Evolutionary conservation across 306 rosid species (phyloP).

Genomic region (Sophora flavescens): DNA sequence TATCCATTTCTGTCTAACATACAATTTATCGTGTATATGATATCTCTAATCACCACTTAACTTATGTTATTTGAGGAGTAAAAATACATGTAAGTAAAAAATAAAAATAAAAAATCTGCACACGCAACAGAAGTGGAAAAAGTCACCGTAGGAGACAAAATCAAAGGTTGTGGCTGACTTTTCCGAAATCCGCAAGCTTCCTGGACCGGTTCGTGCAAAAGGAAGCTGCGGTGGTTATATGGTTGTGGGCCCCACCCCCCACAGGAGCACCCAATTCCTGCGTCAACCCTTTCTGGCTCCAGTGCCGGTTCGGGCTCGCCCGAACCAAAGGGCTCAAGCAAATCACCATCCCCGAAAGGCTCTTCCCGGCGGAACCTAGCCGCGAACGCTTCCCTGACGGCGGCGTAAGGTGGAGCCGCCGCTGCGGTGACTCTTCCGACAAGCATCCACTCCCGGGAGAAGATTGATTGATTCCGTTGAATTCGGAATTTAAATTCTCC

Average conservation of each 20-base stretch:
- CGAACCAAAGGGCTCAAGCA: conserved; percentile 91
- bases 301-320: conserved; percentile 71
- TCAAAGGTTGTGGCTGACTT: conserved; percentile 38
- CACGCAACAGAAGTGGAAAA: background rate
- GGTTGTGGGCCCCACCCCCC: conserved; percentile 39
- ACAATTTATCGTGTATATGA: too few relatives aligned
- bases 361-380: conserved; percentile 46
- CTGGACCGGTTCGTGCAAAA: conserved; percentile 41
- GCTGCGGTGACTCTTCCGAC: conserved; percentile 59
- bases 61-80: too few relatives aligned
- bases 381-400: conserved; percentile 55
- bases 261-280: conserved; percentile 27
- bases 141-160: background rate
- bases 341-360: conserved; percentile 63
- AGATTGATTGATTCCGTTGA: conserved; percentile 38
- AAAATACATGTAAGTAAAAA: background rate
- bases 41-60: too few relatives aligned
- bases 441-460: conserved; percentile 59
- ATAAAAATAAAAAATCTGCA: conserved; percentile 8
- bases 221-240: conserved; percentile 33
- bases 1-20: too few relatives aligned
- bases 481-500: conserved; percentile 22
- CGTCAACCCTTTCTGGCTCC: conserved; percentile 41
- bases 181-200: conserved; percentile 52
- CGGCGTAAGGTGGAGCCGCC: conserved; percentile 43